These are phyloP conservation scores for Phytophthora pisi DNA, from an alignment of 352 stramenopile genomes.

Conservation along the genomic window DNA sequence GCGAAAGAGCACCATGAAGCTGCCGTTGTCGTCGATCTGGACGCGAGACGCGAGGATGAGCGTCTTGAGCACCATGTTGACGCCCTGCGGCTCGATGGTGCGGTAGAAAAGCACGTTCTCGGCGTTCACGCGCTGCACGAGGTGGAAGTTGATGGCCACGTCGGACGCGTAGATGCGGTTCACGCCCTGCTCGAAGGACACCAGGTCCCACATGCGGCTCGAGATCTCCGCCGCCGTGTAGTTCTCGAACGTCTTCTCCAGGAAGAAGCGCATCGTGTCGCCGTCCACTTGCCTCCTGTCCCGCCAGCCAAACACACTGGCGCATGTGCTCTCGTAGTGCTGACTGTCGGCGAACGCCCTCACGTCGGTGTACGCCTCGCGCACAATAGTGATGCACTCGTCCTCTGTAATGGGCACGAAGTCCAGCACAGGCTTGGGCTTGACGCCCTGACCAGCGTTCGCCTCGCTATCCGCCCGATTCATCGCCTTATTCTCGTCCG, in stretches of 20 bases:
- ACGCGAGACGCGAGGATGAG: conserved; percentile 62
- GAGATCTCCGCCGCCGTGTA: conserved; percentile 46
- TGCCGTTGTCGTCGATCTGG: conserved; percentile 49
- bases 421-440: conserved; percentile 22
- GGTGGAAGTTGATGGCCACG: conserved; percentile 53
- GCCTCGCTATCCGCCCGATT: background rate
- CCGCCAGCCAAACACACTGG: conserved; percentile 68
- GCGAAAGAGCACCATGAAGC: conserved; percentile 69
- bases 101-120: conserved; percentile 72
- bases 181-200: conserved; percentile 57
- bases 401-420: conserved; percentile 41
- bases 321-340: conserved; percentile 51
- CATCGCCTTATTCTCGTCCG: background rate
- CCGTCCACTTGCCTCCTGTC: conserved; percentile 56
- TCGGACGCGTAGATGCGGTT: conserved; percentile 72
- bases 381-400: conserved; percentile 54
- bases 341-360: conserved; percentile 46
- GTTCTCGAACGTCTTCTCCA: conserved; percentile 66
- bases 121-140: conserved; percentile 60
- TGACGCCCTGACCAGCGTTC: conserved; percentile 7
- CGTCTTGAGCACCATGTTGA: conserved; percentile 53
- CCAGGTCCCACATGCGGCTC: conserved; percentile 58
- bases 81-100: conserved; percentile 54
- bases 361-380: conserved; percentile 54
- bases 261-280: conserved; percentile 62